Evolutionary conservation across 1,284 basidiomycete species (phyloP).

Genomic region (Apiotrichum mycotoxinovorans): DNA sequence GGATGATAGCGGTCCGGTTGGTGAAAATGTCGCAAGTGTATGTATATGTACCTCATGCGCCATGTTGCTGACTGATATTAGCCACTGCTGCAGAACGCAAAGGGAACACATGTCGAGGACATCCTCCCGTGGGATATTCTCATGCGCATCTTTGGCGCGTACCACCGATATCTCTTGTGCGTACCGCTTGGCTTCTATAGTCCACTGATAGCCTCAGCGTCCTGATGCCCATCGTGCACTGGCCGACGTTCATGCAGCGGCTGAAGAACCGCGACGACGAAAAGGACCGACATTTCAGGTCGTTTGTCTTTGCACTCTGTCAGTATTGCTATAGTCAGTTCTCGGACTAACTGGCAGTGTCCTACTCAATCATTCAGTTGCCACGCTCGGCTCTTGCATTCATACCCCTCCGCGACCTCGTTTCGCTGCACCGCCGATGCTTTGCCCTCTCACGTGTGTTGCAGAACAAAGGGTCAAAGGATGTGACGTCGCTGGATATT

Average conservation of each 20-base stretch:
- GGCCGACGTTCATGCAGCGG: constrained; percentile 34
- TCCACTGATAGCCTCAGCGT: constrained; percentile 16
- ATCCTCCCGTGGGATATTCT: constrained; percentile 23
- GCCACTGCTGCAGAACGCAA: not conserved
- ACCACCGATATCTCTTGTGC: constrained; percentile 32
- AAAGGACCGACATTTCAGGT: constrained; percentile 20
- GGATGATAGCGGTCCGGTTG: not conserved
- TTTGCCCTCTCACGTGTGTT: constrained; percentile 19
- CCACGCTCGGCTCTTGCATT: constrained; percentile 28
- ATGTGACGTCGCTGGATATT: constrained; percentile 17
- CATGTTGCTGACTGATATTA: not conserved
- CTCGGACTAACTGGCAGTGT: constrained; percentile 17
- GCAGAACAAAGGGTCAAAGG: constrained; percentile 20
- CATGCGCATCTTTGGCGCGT: constrained; percentile 27
- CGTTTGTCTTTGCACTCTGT: constrained; percentile 30
- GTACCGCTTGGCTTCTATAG: not conserved
- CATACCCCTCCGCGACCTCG: constrained; percentile 22
- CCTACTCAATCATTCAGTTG: constrained; percentile 34
- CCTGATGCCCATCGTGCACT: constrained; percentile 32
- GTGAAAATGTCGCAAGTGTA: not conserved
- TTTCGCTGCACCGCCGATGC: constrained; percentile 26
- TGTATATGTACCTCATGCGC: not conserved
- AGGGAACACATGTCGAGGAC: constrained; percentile 19
- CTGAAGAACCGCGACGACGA: constrained; percentile 31
- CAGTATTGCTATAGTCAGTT: not conserved